Percentiles rank a stretch among this genome's conserved stretches.
Evolutionary conservation across 106 monocot genomes (phyloP).

Genomic region (Gastrodia elata): DNA sequence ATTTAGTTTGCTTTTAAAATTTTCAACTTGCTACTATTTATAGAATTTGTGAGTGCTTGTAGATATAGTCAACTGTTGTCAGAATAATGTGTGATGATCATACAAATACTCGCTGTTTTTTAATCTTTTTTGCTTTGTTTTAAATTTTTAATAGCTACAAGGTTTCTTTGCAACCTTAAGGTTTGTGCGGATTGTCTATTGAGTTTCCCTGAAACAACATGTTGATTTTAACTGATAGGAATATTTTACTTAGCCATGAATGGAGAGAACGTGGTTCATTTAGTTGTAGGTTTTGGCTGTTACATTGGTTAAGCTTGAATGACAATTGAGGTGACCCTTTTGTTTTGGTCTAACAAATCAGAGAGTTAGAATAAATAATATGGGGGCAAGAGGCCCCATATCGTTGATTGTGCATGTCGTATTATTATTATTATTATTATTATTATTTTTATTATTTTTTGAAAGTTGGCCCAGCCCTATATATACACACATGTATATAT

Average conservation of each 20-base stretch:
- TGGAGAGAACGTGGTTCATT: neutral
- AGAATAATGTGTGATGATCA: neutral
- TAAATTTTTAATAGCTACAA: neutral
- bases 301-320: neutral
- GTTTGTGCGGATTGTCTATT: neutral
- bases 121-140: neutral
- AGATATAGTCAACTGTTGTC: neutral
- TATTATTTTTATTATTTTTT: no score
- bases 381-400: no score
- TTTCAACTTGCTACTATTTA: neutral
- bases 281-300: neutral
- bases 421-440: no score
- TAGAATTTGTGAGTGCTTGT: neutral
- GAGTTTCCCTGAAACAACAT: neutral
- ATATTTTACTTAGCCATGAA: neutral
- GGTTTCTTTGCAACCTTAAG: neutral
- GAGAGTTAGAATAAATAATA: neutral
- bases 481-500: no score
- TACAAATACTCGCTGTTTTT: neutral
- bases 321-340: neutral
- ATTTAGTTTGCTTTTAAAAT: neutral
- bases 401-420: no score
- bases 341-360: neutral
- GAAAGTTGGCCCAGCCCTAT: no score
- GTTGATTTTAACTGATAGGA: neutral